Evolutionary conservation across 2,329 filamentous ascomycete genomes (phyloP), one percentile per base, ranked within the genome.

Genomic region (Emericellopsis atlantica): DNA sequence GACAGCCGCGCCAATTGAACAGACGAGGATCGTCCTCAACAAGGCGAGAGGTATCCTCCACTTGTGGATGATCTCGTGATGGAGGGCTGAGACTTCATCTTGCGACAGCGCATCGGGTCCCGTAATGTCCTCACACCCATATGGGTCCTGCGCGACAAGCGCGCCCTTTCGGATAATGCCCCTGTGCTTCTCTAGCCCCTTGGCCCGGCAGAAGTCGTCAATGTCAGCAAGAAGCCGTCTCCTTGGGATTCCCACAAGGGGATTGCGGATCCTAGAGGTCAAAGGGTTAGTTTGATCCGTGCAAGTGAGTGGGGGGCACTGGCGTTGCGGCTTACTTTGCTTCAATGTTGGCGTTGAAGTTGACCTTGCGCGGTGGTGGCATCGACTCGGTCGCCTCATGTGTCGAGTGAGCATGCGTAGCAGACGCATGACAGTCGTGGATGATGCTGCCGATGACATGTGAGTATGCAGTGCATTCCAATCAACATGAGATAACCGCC

Each of bases 111-210:
- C 71, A 38, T 73, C 62, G 40, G 72, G 61, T 47, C 72, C 70
- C 6, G 56, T 60, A 33, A 87, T 68, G 29, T 69, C 62, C 43
- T 84, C 79, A 54, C 65, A 84, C 24, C 68, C 65, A 7, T 64
- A 61, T 0, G 81, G 82, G 48, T 81, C 76, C 55, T 86, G 81
- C 3, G 84, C 84, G 16, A 88, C 72, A 11, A 90, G 66, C 4
- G 84, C 84, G 29, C 82, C 84, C 50, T 80, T 81, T 40, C 72
- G 67, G 40, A 88, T 67, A 15, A 81, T 54, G 5, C 64, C 60
- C 4, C 76, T 59, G 47, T 81, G 69, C 40, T 80, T 72, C 3
- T 62, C 57, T 22, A 88, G 66, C 22, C 67, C 68, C 48, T 81
- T 73, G 35, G 69, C 60, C 11, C 64, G 61, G 31, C 78, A 80